These are phyloP conservation scores for Sistotremastrum suecicum DNA, from an alignment of 768 basidiomycete genomes.

Conservation along the genomic window DNA sequence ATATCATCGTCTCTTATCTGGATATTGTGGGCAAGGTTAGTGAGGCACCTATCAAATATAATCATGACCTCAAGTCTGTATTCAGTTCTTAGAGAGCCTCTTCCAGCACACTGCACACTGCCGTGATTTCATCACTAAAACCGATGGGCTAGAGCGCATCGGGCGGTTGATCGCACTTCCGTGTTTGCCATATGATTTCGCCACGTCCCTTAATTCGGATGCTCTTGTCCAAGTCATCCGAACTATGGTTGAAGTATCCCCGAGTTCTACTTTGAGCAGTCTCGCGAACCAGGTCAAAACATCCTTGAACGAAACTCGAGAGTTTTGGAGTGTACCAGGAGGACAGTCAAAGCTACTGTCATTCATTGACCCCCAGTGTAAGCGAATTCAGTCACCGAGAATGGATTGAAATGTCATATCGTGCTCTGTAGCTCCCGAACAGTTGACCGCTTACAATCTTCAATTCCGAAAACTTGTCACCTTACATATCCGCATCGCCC, in stretches of 20 bases:
- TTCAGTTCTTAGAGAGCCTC: slow-evolving; percentile 82
- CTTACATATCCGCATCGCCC: slow-evolving; percentile 63
- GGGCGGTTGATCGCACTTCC: slow-evolving; percentile 70
- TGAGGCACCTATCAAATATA: not conserved
- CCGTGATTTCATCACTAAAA: slow-evolving; percentile 70
- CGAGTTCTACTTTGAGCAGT: slow-evolving; percentile 57
- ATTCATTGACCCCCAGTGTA: slow-evolving; percentile 41
- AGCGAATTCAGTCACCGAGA: slow-evolving; percentile 9
- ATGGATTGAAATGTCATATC: slow-evolving; percentile 3
- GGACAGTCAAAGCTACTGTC: slow-evolving; percentile 50
- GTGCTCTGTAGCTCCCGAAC: slow-evolving; percentile 27
- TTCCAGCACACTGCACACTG: slow-evolving; percentile 87
- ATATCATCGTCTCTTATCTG: slow-evolving; percentile 61
- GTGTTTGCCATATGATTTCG: slow-evolving; percentile 81
- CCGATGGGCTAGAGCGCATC: slow-evolving; percentile 60
- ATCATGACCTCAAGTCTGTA: slow-evolving; percentile 2
- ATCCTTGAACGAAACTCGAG: slow-evolving; percentile 53
- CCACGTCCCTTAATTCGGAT: slow-evolving; percentile 71
- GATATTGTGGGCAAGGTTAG: slow-evolving; percentile 68
- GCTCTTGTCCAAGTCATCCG: slow-evolving; percentile 81
- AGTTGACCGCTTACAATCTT: slow-evolving; percentile 34
- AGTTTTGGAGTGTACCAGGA: slow-evolving; percentile 48
- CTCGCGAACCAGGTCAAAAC: slow-evolving; percentile 55
- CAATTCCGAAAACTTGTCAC: slow-evolving; percentile 61
- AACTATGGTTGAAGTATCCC: slow-evolving; percentile 78